phyloP scores from a whole-genome alignment of 495 filamentous ascomycete genomes.

The Penicillium odoratum region DNA sequence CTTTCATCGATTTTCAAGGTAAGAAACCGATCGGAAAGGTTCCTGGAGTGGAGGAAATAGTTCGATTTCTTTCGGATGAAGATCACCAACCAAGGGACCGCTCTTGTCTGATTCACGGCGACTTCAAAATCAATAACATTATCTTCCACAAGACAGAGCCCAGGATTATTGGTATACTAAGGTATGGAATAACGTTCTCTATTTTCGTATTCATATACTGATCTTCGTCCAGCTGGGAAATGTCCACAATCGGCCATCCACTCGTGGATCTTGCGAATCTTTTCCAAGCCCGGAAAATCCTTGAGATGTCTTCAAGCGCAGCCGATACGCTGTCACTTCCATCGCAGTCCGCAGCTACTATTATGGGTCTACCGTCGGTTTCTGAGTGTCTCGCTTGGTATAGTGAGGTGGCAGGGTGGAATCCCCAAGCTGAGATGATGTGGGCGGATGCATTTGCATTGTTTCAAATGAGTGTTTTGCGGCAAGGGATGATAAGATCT shows the following conservation, averaged over 20 bases:
- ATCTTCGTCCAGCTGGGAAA: not conserved
- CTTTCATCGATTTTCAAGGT: not conserved
- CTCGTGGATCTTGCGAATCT: conserved; percentile 3
- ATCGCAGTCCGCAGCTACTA: not conserved
- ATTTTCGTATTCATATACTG: not conserved
- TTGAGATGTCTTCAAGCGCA: not conserved
- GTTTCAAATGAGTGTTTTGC: not conserved
- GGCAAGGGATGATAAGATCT: not conserved
- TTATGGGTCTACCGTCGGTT: not conserved
- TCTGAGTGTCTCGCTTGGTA: conserved; percentile 3
- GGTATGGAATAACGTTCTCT: not conserved
- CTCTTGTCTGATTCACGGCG: conserved; percentile 2
- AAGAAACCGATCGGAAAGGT: not conserved
- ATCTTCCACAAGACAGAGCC: conserved; percentile 7
- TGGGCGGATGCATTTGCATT: conserved; percentile 1
- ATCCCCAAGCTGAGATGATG: not conserved
- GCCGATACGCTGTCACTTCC: not conserved
- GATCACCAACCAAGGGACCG: conserved; percentile 1
- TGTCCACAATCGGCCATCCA: conserved; percentile 4
- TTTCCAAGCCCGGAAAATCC: not conserved
- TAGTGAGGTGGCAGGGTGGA: not conserved
- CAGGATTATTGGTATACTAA: not conserved
- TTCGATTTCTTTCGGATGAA: not conserved
- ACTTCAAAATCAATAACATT: conserved; percentile 1
- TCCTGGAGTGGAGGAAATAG: not conserved